phyloP scores from a whole-genome alignment of 345 rosid species.

The Eucalyptus tenuipes region DNA sequence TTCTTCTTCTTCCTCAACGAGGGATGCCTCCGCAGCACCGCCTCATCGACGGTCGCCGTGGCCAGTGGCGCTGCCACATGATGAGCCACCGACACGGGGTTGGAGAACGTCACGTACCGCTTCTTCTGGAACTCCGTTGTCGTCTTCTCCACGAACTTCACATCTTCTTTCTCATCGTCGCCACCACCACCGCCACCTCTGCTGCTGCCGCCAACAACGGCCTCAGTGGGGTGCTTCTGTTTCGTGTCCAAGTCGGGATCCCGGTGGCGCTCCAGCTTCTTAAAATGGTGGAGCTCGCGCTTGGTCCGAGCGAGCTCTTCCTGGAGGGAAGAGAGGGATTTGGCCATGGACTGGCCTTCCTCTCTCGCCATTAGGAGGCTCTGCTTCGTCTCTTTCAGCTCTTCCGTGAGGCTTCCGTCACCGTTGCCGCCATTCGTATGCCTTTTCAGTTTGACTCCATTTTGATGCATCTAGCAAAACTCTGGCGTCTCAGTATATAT shows the following conservation, averaged over 20 bases:
- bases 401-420: neutral
- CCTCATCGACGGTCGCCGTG: neutral
- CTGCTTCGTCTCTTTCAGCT: neutral
- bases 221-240: neutral
- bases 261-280: neutral
- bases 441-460: neutral
- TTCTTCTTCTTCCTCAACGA: constrained; percentile 56
- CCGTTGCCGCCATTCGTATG: neutral
- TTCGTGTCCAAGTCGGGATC: neutral
- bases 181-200: neutral
- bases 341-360: neutral
- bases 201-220: neutral
- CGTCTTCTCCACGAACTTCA: neutral
- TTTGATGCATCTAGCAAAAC: neutral
- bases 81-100: constrained; percentile 20
- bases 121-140: constrained; percentile 41
- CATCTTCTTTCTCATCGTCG: neutral
- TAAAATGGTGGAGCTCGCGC: neutral
- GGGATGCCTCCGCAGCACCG: constrained; percentile 50
- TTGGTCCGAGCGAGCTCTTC: neutral
- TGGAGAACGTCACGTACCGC: constrained; percentile 56
- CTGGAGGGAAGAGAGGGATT: neutral
- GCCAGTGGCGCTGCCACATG: constrained; percentile 11
- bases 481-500: neutral
- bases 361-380: neutral